Evolutionary conservation across 495 filamentous ascomycete species (phyloP), one percentile per base, ranked within the genome.

Genomic region (Tuber borchii): DNA sequence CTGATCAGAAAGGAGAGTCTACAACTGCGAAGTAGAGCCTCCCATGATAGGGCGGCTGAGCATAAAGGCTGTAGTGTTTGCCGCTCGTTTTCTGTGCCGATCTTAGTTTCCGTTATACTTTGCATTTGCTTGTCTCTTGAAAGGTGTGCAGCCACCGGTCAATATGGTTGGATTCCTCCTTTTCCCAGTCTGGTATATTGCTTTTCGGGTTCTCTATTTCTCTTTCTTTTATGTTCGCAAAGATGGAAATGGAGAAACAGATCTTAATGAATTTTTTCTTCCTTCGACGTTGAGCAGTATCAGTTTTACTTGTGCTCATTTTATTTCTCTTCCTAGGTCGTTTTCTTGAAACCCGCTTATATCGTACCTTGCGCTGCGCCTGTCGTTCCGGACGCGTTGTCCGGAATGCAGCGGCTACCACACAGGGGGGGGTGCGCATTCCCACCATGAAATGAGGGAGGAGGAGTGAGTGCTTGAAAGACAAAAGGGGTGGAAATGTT

Each of bases 261-360:
- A 65, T 65, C 51, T 73, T 42, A 14, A 40, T 34, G n/a, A 31
- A 37, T 75, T 70, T 70, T 34, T 70, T 45, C 51, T 71, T 69
- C 71, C 71, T 73, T 43, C 43, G 56, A 31, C 56, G 12, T 61
- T 61, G 12, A 61, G 56, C 56, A 71, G 34, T 56, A n/a, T 74
- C 20, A 39, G 51, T 75, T 71, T 40, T 76, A 34, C 40, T 71
- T 76, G 56, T 75, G 71, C 31, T 75, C 65, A 56, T 56, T 56
- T 39, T 40, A 4, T 40, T 40, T 40, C 39, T 40, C 39, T 40
- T 40, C 3, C 39, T 40, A 40, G 39, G 39, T 40, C 39, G 39
- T 40, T 40, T 40, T 40, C 39, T 5, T 40, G 39, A 2, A 40
- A 40, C 39, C 39, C 39, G 3, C 39, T 40, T 40, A 40, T 40